These are phyloP conservation scores for Myxozyma neotropica DNA, from an alignment of 805 yeast genomes.

Conservation along the genomic window DNA sequence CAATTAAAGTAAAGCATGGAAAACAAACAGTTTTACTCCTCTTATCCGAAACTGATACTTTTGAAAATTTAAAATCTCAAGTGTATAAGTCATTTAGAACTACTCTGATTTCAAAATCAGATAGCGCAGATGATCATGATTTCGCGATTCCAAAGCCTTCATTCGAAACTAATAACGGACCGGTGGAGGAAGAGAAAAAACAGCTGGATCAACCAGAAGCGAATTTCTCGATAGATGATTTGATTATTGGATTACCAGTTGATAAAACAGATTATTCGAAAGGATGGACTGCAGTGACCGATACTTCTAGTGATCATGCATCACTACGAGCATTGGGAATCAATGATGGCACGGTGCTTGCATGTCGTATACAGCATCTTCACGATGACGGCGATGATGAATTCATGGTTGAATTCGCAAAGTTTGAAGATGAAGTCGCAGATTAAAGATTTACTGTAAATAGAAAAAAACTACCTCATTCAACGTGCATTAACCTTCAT, in stretches of 20 bases:
- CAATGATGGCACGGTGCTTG: constrained; percentile 22
- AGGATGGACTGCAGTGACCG: constrained; percentile 20
- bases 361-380: constrained; percentile 9
- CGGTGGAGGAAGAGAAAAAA: not conserved
- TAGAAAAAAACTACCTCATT: not conserved
- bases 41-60: constrained; percentile 9
- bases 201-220: not conserved
- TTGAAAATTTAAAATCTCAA: constrained; percentile 7
- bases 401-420: constrained; percentile 18
- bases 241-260: constrained; percentile 20
- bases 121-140: not conserved
- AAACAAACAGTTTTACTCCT: constrained; percentile 22
- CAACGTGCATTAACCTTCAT: too few species aligned
- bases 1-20: constrained; percentile 25
- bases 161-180: constrained; percentile 19
- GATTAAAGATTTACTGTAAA: not conserved
- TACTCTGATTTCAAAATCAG: constrained; percentile 5
- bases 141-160: constrained; percentile 27
- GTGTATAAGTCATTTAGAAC: constrained; percentile 12
- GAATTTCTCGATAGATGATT: constrained; percentile 4
- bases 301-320: not conserved
- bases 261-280: constrained; percentile 22
- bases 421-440: constrained; percentile 22
- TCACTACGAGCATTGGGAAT: constrained; percentile 17
- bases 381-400: not conserved